Conservation (phyloP, 805 yeast genomes). For the Pichia cabralensis region DNA sequence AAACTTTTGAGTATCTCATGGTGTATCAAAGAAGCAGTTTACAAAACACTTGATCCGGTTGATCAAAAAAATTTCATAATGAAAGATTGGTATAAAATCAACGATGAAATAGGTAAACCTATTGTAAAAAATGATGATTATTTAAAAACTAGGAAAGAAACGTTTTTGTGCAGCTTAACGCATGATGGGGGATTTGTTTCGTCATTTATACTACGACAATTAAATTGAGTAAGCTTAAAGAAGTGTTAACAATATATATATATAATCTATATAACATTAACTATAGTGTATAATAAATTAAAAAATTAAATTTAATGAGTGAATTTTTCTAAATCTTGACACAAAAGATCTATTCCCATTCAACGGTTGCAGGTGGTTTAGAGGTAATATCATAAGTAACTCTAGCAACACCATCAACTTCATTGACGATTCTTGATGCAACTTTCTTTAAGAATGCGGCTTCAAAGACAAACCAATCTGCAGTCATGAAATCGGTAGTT, state of each 20-base stretch:
- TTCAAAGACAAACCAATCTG: conserved; percentile 96
- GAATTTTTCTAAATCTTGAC: too few relatives aligned
- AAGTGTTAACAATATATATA: background rate
- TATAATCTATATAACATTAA: background rate
- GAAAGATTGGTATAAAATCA: conserved; percentile 46
- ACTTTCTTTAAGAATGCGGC: conserved; percentile 86
- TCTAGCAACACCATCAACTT: conserved; percentile 98
- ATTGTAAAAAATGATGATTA: conserved; percentile 26
- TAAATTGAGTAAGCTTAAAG: too few relatives aligned
- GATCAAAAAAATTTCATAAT: conserved; percentile 48
- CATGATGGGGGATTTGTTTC: conserved; percentile 57
- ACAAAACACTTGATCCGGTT: conserved; percentile 40
- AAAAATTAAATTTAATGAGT: background rate
- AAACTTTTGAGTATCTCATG: conserved; percentile 46
- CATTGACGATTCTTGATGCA: conserved; percentile 94
- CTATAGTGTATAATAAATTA: background rate
- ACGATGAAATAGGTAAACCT: conserved; percentile 34
- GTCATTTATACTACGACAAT: conserved; percentile 37
- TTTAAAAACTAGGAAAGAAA: conserved; percentile 24
- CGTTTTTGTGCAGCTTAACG: conserved; percentile 44
- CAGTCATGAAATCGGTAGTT: conserved; percentile 98
- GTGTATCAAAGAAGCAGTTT: conserved; percentile 71
- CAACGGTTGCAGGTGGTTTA: conserved; percentile 99
- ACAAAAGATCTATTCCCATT: conserved; percentile 94
- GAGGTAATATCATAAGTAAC: conserved; percentile 98